Evolutionary conservation across 257 asterid genomes (phyloP).

Genomic region (Ilex aquifolium): DNA sequence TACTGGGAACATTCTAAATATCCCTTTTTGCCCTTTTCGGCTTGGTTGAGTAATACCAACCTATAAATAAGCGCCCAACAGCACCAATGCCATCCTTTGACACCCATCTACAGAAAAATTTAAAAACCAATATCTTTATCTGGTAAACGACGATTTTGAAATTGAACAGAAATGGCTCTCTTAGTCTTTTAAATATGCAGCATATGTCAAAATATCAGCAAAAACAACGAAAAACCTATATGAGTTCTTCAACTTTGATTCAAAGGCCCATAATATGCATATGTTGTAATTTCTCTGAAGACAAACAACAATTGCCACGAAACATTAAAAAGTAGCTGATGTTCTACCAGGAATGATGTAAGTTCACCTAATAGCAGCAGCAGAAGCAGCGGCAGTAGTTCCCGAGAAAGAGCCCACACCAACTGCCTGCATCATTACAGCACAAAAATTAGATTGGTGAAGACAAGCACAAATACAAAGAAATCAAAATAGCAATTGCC

Average conservation of each 20-base stretch:
- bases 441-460: slow-evolving; percentile 16
- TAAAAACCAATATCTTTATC: slow-evolving; percentile 12
- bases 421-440: slow-evolving; percentile 62
- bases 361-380: slow-evolving; percentile 86
- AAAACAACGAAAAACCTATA: not conserved
- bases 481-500: too few species aligned
- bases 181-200: not conserved
- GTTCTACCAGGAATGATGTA: slow-evolving; percentile 5
- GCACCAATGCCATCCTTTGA: slow-evolving; percentile 98
- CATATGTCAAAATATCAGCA: too few species aligned
- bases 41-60: slow-evolving; percentile 37
- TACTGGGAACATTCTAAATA: slow-evolving; percentile 5
- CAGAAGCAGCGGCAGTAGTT: slow-evolving; percentile 89
- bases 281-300: not conserved
- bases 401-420: slow-evolving; percentile 94
- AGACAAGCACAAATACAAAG: slow-evolving; percentile 2
- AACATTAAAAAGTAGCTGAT: slow-evolving; percentile 5
- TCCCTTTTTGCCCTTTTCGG: slow-evolving; percentile 9
- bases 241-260: not conserved
- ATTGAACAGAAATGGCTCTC: not conserved
- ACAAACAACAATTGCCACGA: not conserved
- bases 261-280: not conserved
- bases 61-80: slow-evolving; percentile 84
- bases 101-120: slow-evolving; percentile 72
- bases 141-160: slow-evolving; percentile 7